These are phyloP conservation scores for Eucalyptus coolabah DNA, from an alignment of 345 rosid genomes.

Conservation along the genomic window DNA sequence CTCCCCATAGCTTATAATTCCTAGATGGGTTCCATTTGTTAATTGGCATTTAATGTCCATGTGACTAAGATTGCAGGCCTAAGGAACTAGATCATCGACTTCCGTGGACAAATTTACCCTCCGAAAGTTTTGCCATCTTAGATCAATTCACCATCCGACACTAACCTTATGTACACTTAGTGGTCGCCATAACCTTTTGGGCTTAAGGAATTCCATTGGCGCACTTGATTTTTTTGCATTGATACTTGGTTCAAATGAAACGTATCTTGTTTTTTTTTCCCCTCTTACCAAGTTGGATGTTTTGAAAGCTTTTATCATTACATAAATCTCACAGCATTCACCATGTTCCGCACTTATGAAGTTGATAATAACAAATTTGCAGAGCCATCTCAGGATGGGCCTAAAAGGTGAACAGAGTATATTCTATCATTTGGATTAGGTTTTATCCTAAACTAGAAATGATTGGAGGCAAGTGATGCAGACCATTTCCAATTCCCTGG, in stretches of 20 bases:
- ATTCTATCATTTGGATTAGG: background rate
- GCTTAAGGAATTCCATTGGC: background rate
- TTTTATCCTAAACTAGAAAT: background rate
- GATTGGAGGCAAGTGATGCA: background rate
- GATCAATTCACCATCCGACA: background rate
- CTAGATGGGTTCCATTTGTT: background rate
- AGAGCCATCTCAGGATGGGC: background rate
- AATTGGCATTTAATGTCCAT: background rate
- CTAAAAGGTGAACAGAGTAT: background rate
- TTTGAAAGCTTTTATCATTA: background rate
- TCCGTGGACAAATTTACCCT: background rate
- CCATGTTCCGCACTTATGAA: background rate
- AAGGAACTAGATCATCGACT: background rate
- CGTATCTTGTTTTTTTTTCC: background rate
- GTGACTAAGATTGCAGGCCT: background rate
- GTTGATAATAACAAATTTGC: background rate
- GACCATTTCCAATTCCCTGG: background rate
- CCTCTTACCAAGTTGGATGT: background rate
- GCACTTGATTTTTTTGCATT: background rate
- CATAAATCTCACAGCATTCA: background rate
- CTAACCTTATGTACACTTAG: background rate
- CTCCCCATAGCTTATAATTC: background rate
- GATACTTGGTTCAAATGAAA: background rate
- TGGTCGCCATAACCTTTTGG: background rate
- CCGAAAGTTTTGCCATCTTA: background rate